Evolutionary conservation across 2,329 filamentous ascomycete genomes (phyloP), one percentile per base, ranked within the genome.

Genomic region (Neopestalotiopsis clavispora): DNA sequence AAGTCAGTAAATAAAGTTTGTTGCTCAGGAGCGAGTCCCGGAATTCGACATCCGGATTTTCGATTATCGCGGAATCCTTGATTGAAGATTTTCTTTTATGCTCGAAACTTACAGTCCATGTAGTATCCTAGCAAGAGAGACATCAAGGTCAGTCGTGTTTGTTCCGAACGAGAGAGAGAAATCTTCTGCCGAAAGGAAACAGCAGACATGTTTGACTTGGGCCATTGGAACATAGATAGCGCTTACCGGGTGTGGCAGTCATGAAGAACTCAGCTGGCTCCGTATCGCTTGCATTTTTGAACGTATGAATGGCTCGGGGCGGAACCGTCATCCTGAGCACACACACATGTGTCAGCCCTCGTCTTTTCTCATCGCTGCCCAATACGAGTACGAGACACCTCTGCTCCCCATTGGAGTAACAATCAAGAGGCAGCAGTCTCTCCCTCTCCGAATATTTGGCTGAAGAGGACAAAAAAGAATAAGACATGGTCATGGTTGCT

Each of bases 261-360:
- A 80, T 80, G 67, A 79, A 80, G n/a, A 78, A 75, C 70, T 79
- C 79, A 6, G 75, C 75, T 2, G 75, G 73, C 67, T 78, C 78
- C 20, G 74, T 76, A n/a, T 75, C 70, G 0, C 77, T 79, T 23
- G 78, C 72, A 49, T 80, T 80, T 67, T 74, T 74, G 66, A 80
- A 80, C 1, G 78, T 80, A 32, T 80, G 79, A 45, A 80, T 73
- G 4, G 78, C 78, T 52, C 63, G 30, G n/a, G 63, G 63, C 28
- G 63, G 63, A 7, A 66, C 63, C 49, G 63, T 66, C 63, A 66
- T 56, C 20, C 61, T 64, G n/a, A 10, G 45, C 5, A 17, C 45
- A 49, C 30, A 61, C 2, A 32, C 13, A 9, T 28, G 23, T 38
- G 32, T 38, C 30, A 38, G 32, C 28, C 17, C n/a, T 38, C n/a